These are phyloP conservation scores for Phoma sp. DNA, from an alignment of 2,329 filamentous ascomycete species.

Conservation along the genomic window DNA sequence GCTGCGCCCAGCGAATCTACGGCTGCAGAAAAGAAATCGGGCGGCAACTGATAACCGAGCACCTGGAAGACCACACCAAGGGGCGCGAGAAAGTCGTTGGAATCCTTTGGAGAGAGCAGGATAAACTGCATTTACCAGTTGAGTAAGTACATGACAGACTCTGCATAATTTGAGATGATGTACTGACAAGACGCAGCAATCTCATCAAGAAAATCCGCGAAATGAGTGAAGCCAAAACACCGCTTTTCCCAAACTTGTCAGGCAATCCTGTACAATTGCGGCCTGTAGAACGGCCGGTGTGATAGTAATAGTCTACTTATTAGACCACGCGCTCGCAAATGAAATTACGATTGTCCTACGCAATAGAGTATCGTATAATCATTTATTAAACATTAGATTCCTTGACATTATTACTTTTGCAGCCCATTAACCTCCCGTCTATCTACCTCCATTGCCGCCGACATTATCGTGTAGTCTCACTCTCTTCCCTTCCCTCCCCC, in stretches of 20 bases:
- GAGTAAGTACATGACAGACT: conserved; percentile 35
- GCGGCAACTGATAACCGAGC: conserved; percentile 64
- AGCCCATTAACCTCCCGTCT: too few species aligned
- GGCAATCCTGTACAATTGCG: background rate
- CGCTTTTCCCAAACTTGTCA: conserved; percentile 28
- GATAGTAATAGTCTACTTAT: too few species aligned
- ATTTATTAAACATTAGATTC: too few species aligned
- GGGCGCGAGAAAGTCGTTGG: conserved; percentile 60
- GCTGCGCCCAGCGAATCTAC: conserved; percentile 70
- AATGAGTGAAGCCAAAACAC: conserved; percentile 45
- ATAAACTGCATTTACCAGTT: conserved; percentile 50
- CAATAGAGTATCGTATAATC: too few species aligned
- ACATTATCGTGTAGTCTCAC: too few species aligned
- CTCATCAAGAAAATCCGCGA: conserved; percentile 57
- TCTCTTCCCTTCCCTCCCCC: too few species aligned
- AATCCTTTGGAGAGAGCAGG: conserved; percentile 63
- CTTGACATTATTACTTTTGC: too few species aligned
- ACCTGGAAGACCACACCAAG: conserved; percentile 68
- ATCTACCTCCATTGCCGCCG: too few species aligned
- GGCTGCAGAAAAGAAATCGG: conserved; percentile 65
- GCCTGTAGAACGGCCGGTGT: conserved; percentile 25
- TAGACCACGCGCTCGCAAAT: too few species aligned
- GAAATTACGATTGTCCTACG: too few species aligned
- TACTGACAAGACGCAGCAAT: conserved; percentile 39
- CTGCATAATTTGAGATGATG: background rate